These are phyloP conservation scores for Saccharomycopsis sp. DNA, from an alignment of 805 yeast species.

Conservation along the genomic window DNA sequence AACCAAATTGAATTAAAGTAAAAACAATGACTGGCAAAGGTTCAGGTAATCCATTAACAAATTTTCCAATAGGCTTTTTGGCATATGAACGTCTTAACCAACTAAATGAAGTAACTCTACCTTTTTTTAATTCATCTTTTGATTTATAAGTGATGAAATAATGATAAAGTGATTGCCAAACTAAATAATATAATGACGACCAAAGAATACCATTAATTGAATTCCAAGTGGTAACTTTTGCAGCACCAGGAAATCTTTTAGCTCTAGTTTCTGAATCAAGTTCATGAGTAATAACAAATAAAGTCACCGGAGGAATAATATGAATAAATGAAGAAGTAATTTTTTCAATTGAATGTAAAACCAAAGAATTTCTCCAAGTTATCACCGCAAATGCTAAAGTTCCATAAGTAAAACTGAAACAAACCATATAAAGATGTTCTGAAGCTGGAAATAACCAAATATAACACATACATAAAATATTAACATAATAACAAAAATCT, in stretches of 20 bases:
- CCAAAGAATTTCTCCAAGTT: conserved; percentile 92
- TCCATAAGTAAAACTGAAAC: conserved; percentile 82
- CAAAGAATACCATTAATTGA: conserved; percentile 57
- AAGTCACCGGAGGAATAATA: conserved; percentile 77
- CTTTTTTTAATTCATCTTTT: conserved; percentile 73
- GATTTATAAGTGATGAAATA: conserved; percentile 79
- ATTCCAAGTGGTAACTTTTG: conserved; percentile 59
- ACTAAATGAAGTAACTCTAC: conserved; percentile 80
- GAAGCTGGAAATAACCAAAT: conserved; percentile 81
- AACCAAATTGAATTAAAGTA: conserved; percentile 75
- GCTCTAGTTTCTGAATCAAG: conserved; percentile 39
- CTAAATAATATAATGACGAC: conserved; percentile 72
- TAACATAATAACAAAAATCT: conserved; percentile 89
- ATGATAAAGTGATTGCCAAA: conserved; percentile 88
- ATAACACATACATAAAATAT: conserved; percentile 53
- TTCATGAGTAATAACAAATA: conserved; percentile 81
- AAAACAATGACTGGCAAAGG: conserved; percentile 83
- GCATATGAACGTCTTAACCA: conserved; percentile 67
- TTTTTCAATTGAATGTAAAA: conserved; percentile 83
- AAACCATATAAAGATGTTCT: conserved; percentile 60
- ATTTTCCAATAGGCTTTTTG: conserved; percentile 52
- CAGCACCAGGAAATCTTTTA: conserved; percentile 72
- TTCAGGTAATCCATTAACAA: conserved; percentile 75
- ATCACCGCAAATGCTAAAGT: conserved; percentile 88
- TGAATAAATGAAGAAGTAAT: conserved; percentile 89